Conservation (phyloP, 176 grass and related monocot genomes). For the Oryza coarctata region DNA sequence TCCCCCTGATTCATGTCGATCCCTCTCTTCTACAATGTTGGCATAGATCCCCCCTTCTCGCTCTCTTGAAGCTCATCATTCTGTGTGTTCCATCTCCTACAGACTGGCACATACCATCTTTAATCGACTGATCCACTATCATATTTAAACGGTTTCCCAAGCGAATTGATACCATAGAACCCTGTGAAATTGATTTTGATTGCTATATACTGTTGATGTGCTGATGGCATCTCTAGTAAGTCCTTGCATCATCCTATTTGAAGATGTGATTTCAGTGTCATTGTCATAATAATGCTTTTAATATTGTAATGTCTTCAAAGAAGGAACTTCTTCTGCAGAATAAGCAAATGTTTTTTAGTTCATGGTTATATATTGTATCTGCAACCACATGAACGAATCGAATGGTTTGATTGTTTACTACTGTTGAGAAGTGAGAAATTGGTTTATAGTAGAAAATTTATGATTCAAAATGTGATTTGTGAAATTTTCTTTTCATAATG, state of each 20-base stretch:
- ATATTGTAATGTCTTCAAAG: not conserved
- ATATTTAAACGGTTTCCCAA: not conserved
- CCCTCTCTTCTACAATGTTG: not conserved
- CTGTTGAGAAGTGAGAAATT: not conserved
- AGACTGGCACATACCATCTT: conserved; percentile 13
- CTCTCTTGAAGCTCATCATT: not conserved
- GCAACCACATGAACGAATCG: not conserved
- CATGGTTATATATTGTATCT: not conserved
- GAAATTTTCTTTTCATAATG: conserved; percentile 22
- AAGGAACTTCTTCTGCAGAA: conserved; percentile 4
- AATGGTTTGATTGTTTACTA: conserved; percentile 24
- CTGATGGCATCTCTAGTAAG: not conserved
- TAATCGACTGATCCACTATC: not conserved
- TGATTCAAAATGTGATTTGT: not conserved
- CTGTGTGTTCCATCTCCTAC: not conserved
- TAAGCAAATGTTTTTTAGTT: conserved; percentile 26
- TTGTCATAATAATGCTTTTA: not conserved
- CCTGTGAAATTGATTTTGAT: not conserved
- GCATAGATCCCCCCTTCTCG: not conserved
- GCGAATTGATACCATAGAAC: not conserved
- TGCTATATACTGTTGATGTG: conserved; percentile 25
- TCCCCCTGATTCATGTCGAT: not conserved
- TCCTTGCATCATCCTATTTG: conserved; percentile 13
- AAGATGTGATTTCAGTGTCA: not conserved
- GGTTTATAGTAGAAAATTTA: not conserved